Percentiles rank a stretch among this genome's conserved stretches.
Conservation (phyloP, 495 filamentous ascomycete species). For the Aspergillus baeticus region DNA sequence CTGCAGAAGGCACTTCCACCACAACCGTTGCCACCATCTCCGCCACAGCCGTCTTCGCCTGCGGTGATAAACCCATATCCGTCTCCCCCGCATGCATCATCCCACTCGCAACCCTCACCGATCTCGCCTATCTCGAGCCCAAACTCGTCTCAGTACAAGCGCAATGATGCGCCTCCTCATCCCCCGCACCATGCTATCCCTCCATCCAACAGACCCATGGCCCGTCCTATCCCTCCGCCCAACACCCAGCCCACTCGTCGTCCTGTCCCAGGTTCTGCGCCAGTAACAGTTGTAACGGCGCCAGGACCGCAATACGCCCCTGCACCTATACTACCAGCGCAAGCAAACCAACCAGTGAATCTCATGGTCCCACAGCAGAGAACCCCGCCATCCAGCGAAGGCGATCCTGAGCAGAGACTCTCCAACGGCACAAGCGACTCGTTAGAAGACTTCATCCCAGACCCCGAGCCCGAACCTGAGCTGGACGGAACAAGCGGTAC, state of each 20-base stretch:
- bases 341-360: background rate
- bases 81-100: constrained; percentile 3
- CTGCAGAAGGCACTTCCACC: constrained; percentile 32
- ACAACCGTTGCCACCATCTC: constrained; percentile 22
- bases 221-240: background rate
- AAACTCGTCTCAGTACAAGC: background rate
- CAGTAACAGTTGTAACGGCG: background rate
- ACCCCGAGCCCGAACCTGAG: constrained; percentile 38
- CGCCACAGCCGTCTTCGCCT: constrained; percentile 8
- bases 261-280: constrained; percentile 3
- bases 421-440: constrained; percentile 22
- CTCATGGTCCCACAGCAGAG: constrained; percentile 11
- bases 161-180: background rate
- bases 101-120: background rate
- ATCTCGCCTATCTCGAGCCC: background rate
- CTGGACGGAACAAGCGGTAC: constrained; percentile 16
- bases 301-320: background rate
- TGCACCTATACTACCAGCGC: background rate
- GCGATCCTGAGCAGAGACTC: constrained; percentile 12
- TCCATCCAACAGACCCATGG: background rate
- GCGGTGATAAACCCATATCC: constrained; percentile 1
- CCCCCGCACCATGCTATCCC: background rate
- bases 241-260: background rate
- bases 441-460: constrained; percentile 41
- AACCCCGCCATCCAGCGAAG: constrained; percentile 20